These are phyloP conservation scores for Rhododendron simsii DNA, from an alignment of 148 eudicot genomes.

Conservation along the genomic window DNA sequence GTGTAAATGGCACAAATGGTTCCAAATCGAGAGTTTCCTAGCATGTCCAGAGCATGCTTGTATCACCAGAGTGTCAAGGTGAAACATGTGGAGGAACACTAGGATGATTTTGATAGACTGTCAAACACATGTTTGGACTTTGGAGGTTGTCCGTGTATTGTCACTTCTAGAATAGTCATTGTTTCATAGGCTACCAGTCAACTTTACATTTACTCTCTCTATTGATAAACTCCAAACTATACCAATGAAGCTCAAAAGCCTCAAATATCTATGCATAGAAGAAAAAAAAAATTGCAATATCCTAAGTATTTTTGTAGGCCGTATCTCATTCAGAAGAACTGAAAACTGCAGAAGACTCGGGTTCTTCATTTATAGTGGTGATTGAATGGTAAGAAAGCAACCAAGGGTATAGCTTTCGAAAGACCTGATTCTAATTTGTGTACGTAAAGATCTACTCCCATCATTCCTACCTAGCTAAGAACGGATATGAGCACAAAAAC, in stretches of 20 bases:
- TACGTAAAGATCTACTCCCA: neutral
- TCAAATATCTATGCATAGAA: neutral
- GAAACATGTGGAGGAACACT: neutral
- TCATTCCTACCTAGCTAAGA: neutral
- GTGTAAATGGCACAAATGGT: neutral
- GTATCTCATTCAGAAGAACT: neutral
- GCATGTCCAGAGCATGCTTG: neutral
- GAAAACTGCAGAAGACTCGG: neutral
- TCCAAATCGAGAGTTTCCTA: neutral
- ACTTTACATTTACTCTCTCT: neutral
- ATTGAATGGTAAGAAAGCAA: neutral
- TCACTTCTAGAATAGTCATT: neutral
- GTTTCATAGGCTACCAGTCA: neutral
- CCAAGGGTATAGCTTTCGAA: neutral
- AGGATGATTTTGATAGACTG: neutral
- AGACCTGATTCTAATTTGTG: neutral
- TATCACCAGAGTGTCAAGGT: neutral
- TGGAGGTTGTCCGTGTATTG: neutral
- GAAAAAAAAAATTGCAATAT: neutral
- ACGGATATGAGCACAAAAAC: too few relatives aligned
- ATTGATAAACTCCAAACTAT: neutral
- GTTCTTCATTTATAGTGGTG: neutral
- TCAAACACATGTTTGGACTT: neutral
- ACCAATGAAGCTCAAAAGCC: neutral
- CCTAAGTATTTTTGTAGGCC: neutral